phyloP scores from a whole-genome alignment of 805 yeast species.

The Teunomyces lycoperdinae region DNA sequence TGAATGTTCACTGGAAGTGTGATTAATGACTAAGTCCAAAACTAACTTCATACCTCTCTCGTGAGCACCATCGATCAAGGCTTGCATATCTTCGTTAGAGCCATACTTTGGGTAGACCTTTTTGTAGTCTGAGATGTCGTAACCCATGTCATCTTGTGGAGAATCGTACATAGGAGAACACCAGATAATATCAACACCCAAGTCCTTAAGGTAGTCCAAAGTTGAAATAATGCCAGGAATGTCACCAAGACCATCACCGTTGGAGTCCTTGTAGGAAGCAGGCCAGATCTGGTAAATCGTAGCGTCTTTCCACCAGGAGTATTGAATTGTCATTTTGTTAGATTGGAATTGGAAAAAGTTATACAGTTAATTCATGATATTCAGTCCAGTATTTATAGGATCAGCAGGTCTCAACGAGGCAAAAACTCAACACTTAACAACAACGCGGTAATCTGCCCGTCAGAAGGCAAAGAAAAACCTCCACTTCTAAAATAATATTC shows the following conservation, averaged over 20 bases:
- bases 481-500: not conserved
- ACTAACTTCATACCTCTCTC: conserved; percentile 50
- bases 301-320: conserved; percentile 56
- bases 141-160: conserved; percentile 64
- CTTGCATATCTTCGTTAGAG: conserved; percentile 50
- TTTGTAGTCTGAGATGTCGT: conserved; percentile 56
- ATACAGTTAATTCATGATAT: not conserved
- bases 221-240: conserved; percentile 51
- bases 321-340: conserved; percentile 14
- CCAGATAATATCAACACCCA: conserved; percentile 56
- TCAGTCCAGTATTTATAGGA: not conserved
- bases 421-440: not conserved
- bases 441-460: not conserved
- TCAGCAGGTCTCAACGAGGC: no score
- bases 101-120: conserved; percentile 53
- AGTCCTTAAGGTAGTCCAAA: conserved; percentile 47
- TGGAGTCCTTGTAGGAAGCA: conserved; percentile 57
- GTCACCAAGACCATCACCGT: conserved; percentile 60
- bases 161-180: conserved; percentile 56
- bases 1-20: conserved; percentile 52
- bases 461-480: not conserved
- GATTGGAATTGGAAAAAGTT: not conserved
- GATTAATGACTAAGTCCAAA: conserved; percentile 58
- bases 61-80: conserved; percentile 46
- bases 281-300: conserved; percentile 60